phyloP scores from a whole-genome alignment of 2,329 filamentous ascomycete species.

The Cyanodermella asteris region DNA sequence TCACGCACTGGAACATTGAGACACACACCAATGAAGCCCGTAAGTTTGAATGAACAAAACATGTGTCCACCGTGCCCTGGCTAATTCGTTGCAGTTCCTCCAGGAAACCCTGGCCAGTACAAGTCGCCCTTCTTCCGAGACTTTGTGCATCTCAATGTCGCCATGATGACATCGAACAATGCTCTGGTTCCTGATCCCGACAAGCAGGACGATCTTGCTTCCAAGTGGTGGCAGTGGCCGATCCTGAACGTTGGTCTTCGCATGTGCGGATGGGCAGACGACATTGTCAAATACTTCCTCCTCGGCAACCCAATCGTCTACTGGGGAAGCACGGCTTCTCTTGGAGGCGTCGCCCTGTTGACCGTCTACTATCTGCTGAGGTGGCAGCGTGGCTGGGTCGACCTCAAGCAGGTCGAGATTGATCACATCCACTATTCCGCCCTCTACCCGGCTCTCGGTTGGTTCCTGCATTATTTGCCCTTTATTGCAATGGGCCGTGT shows the following conservation, averaged over 20 bases:
- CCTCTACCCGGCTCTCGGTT: conserved; percentile 76
- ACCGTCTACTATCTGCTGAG: conserved; percentile 70
- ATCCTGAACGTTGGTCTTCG: conserved; percentile 84
- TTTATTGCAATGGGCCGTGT: conserved; percentile 97
- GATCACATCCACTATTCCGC: conserved; percentile 90
- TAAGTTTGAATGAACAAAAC: conserved; percentile 27
- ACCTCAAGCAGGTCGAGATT: conserved; percentile 58
- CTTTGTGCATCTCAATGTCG: conserved; percentile 93
- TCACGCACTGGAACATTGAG: conserved; percentile 98
- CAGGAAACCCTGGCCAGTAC: conserved; percentile 74
- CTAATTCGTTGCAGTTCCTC: conserved; percentile 42
- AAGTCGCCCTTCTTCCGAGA: conserved; percentile 95
- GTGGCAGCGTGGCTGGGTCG: conserved; percentile 86
- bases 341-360: conserved; percentile 50
- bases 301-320: conserved; percentile 92
- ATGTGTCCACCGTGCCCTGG: conserved; percentile 6
- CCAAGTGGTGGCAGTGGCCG: conserved; percentile 96
- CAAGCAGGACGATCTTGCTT: conserved; percentile 95
- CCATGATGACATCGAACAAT: conserved; percentile 99
- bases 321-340: conserved; percentile 70
- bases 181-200: conserved; percentile 92
- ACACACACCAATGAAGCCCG: conserved; percentile 81
- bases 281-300: conserved; percentile 92
- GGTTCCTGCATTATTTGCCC: conserved; percentile 89
- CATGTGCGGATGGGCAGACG: conserved; percentile 97